Conservation (phyloP, 805 yeast species). For the Spencermartinsiella europaea region DNA sequence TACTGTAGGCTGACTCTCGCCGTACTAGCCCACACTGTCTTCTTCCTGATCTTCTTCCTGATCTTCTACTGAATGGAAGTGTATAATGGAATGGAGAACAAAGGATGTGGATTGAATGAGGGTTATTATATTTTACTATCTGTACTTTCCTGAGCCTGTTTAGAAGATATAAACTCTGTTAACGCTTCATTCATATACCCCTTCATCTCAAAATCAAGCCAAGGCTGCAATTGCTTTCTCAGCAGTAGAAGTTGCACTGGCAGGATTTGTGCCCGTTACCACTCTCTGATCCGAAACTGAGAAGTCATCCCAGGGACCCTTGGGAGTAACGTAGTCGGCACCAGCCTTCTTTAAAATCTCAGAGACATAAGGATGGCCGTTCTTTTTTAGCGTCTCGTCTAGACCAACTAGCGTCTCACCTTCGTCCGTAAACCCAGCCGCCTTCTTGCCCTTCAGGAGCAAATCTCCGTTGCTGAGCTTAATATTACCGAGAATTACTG, state of each 20-base stretch:
- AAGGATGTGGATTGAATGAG: no score
- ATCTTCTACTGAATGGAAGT: no score
- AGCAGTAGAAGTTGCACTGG: constrained; percentile 23
- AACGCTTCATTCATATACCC: no score
- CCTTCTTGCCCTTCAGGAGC: constrained; percentile 46
- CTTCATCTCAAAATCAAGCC: no score
- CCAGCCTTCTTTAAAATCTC: constrained; percentile 37
- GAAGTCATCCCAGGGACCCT: constrained; percentile 48
- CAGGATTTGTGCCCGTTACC: constrained; percentile 65
- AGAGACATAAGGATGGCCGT: constrained; percentile 35
- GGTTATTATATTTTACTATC: no score
- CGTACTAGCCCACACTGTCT: no score
- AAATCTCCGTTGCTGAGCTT: constrained; percentile 38
- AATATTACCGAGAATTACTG: constrained; percentile 48
- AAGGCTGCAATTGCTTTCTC: constrained; percentile 11
- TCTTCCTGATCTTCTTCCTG: no score
- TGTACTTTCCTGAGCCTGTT: no score
- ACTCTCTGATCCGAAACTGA: constrained; percentile 51
- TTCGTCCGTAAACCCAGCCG: constrained; percentile 56
- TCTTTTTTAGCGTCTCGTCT: constrained; percentile 26
- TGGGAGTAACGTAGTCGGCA: constrained; percentile 44
- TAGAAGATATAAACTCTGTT: no score
- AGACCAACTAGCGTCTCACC: constrained; percentile 42
- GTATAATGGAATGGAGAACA: no score
- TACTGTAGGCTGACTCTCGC: no score